Base-by-base conservation (phyloP, 768 basidiomycete species). In the Pleurotus salmoneostramineus region DNA sequence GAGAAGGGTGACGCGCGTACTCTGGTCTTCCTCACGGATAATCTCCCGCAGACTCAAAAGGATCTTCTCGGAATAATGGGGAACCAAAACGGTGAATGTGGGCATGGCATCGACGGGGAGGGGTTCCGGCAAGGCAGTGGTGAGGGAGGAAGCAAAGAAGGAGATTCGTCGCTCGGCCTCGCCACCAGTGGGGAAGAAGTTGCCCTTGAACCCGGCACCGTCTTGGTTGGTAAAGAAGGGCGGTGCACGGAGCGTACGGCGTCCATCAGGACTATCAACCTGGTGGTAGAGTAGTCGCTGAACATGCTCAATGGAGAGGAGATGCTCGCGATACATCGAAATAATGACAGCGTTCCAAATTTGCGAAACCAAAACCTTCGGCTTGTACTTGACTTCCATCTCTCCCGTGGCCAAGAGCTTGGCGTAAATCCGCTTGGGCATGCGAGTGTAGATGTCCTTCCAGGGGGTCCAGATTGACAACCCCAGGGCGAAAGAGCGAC, bases 281-380 rank as follows among this genome's bases (percentile, higher is more conserved):
- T 99, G 97, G 70, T 99, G 97, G 69, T 99, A 98, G 35, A 98
- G 82, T 15, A 99, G 82, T 54, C 95, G 89, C 69, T 99, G 97
- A 47, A 99, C 97, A 66, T 99, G 95, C 65, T 98, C 94, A 66
- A 99, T 99, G 61, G 94, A 96, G 40, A 99, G 79, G 50, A 99
- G 78, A 74, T 99, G 97, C 67, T 99, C 97, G 65, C 97, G 88
- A 73, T 99, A 99, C 97, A 99, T 99, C 56, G 96, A 98, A 61
- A 99, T 99, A 72, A 99, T 96, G 73, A 98, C 82, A 46, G 97
- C 97, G 71, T 99, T 99, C 97, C 97, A 99, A 33, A 99, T 89
- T 75, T 99, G 97, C 15, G 95, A 98, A 42, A 99, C 97, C 33
- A 99, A 83, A 56, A 99, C 88, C 81, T 99, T 99, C 58, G 97